Evolutionary conservation across 371 early-diverging fungal genomes (phyloP), one percentile per base, ranked within the genome.

Genomic region (Circinella umbellata): DNA sequence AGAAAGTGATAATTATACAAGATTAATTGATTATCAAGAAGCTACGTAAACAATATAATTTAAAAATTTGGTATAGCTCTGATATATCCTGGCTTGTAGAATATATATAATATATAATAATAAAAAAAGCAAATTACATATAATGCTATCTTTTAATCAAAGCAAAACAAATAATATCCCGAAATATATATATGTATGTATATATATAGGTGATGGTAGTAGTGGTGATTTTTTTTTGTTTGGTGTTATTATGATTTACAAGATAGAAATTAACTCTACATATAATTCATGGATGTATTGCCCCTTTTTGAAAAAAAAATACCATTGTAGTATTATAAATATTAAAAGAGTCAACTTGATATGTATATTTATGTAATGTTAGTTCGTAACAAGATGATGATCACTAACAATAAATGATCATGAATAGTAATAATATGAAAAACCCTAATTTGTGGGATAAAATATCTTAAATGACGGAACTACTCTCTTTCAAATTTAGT

Each of bases 1-100:
- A 64, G 37, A 35, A 39, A 36, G 49, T 5, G 51, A 51, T 13
- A 63, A 49, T 36, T 64, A 64, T 17, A 64, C 64, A 4, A 27
- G 35, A 27, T 36, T 64, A 14, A 47, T 64, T 36, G 34, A 64
- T 36, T 34, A 13, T 15, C 13, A 47, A 15, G 51, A 64, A 64
- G 64, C 64, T 15, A n/a, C n/a, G n/a, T n/a, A 64, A 36, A 49
- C 20, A 64, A 15, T 48, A 34, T 64, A 51, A 14, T 3, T 35
- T 64, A n/a, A 47, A 64, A 15, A 36, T 17, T 37, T 48, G 64
- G 51, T 64, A 34, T 37, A 20, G 47, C n/a, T 51, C 47, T 14
- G 64, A 49, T 34, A n/a, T 64, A 15, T 64, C 64, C 10, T 64
- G 64, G 64, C 14, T 64, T 5, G 5, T 17, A 51, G 0, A 13